Conservation (phyloP, 2,329 filamentous ascomycete species). For the Monascus ruber region DNA sequence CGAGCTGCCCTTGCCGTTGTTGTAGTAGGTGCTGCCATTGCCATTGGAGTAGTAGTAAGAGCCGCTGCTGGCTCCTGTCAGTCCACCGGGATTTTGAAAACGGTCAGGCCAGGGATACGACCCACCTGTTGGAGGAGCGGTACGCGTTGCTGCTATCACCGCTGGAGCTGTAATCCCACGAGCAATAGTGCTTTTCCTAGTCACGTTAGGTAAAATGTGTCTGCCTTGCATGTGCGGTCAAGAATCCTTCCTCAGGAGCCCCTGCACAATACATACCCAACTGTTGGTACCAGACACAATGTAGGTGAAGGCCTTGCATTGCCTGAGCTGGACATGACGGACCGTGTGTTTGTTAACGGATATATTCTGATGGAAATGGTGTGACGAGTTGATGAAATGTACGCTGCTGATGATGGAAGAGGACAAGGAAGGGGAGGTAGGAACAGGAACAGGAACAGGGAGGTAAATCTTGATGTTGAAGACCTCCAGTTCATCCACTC, state of each 20-base stretch:
- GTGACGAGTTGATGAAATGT: no score
- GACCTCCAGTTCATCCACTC: no score
- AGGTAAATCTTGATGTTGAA: no score
- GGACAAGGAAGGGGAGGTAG: no score
- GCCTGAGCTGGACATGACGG: conserved; percentile 7
- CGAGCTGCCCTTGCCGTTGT: conserved; percentile 46
- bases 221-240: not conserved
- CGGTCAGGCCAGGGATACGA: conserved; percentile 3
- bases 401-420: no score
- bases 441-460: no score
- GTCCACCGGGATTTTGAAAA: not conserved
- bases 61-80: conserved; percentile 31
- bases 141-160: conserved; percentile 30
- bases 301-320: conserved; percentile 23
- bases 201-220: not conserved
- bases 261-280: conserved; percentile 35
- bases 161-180: conserved; percentile 50
- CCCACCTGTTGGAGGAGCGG: conserved; percentile 56
- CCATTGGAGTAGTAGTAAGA: conserved; percentile 66
- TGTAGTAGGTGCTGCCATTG: conserved; percentile 58
- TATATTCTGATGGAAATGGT: not conserved
- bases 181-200: conserved; percentile 58
- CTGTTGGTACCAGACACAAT: conserved; percentile 48
- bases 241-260: not conserved
- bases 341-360: not conserved